Evolutionary conservation across 139 green algal species (phyloP).

Genomic region (Closterium sp.): DNA sequence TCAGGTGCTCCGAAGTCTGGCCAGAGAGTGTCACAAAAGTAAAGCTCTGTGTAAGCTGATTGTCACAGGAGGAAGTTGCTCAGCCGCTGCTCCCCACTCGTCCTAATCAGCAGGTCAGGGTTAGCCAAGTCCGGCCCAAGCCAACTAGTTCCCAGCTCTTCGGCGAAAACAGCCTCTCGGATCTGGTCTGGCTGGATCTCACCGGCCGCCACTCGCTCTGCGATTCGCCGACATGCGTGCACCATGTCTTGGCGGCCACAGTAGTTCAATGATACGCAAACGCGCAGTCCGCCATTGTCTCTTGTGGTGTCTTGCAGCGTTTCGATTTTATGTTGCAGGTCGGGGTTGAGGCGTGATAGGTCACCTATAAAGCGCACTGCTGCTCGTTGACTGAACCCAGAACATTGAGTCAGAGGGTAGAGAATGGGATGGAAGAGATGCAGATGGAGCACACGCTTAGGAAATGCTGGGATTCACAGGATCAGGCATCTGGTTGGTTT

Average conservation of each 20-base stretch:
- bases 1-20: slow-evolving; percentile 68
- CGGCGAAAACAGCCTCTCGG: slow-evolving; percentile 15
- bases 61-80: slow-evolving; percentile 85
- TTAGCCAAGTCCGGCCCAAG: slow-evolving; percentile 28
- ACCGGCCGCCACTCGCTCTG: slow-evolving; percentile 57
- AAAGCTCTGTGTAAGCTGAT: slow-evolving; percentile 74
- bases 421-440: not conserved
- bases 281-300: slow-evolving; percentile 52
- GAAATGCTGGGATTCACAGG: too few relatives aligned
- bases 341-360: slow-evolving; percentile 49
- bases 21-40: slow-evolving; percentile 66
- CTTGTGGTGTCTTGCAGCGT: slow-evolving; percentile 54
- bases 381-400: not conserved
- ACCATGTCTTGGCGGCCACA: slow-evolving; percentile 70
- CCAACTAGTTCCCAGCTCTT: slow-evolving; percentile 31
- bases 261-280: slow-evolving; percentile 68
- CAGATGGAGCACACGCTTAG: too few relatives aligned
- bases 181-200: slow-evolving; percentile 58
- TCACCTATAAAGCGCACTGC: slow-evolving; percentile 67
- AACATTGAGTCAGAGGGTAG: not conserved
- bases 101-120: slow-evolving; percentile 77
- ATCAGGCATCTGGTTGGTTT: too few relatives aligned
- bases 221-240: slow-evolving; percentile 58
- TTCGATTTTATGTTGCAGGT: slow-evolving; percentile 57
- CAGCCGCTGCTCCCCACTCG: slow-evolving; percentile 74